A percentile compares a stretch with the other conserved stretches of the same genome.
Conservation (phyloP, 2,329 filamentous ascomycete genomes). For the Botryotinia convoluta region DNA sequence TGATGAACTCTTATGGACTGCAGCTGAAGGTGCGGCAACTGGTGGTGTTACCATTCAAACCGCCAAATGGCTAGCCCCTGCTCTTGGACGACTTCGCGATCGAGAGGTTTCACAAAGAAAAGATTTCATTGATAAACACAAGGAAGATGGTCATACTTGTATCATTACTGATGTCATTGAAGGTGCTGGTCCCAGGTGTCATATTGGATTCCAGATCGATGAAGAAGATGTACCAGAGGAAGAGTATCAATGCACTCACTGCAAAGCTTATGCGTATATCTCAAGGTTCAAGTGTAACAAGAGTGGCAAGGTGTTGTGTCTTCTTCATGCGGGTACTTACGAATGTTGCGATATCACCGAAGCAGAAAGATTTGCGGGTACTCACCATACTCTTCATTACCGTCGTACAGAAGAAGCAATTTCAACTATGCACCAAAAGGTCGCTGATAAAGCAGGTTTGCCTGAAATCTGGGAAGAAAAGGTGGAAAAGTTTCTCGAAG, state of each 20-base stretch:
- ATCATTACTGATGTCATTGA: conserved; percentile 35
- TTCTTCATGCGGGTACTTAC: conserved; percentile 75
- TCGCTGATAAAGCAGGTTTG: conserved; percentile 79
- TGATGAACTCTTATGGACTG: conserved; percentile 89
- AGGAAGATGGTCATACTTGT: conserved; percentile 43
- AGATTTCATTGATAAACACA: conserved; percentile 65
- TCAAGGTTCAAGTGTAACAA: conserved; percentile 85
- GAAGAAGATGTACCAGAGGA: conserved; percentile 82
- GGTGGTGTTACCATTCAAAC: conserved; percentile 71
- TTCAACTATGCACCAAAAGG: conserved; percentile 64
- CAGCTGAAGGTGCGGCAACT: conserved; percentile 72
- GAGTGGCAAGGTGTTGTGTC: conserved; percentile 77
- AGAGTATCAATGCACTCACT: conserved; percentile 86
- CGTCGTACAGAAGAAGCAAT: conserved; percentile 74
- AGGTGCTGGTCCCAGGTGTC: conserved; percentile 46
- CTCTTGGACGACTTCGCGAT: conserved; percentile 72
- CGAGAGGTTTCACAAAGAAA: conserved; percentile 69
- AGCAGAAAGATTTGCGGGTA: conserved; percentile 63
- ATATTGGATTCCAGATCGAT: conserved; percentile 61
- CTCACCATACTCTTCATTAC: conserved; percentile 72
- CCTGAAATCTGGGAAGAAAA: conserved; percentile 91
- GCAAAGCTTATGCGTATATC: conserved; percentile 88
- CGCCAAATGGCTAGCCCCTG: conserved; percentile 91
- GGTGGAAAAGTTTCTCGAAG: conserved; percentile 78
- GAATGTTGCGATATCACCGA: conserved; percentile 74